Conservation (phyloP, 202 grass and related monocot species). For the Setaria italica region DNA sequence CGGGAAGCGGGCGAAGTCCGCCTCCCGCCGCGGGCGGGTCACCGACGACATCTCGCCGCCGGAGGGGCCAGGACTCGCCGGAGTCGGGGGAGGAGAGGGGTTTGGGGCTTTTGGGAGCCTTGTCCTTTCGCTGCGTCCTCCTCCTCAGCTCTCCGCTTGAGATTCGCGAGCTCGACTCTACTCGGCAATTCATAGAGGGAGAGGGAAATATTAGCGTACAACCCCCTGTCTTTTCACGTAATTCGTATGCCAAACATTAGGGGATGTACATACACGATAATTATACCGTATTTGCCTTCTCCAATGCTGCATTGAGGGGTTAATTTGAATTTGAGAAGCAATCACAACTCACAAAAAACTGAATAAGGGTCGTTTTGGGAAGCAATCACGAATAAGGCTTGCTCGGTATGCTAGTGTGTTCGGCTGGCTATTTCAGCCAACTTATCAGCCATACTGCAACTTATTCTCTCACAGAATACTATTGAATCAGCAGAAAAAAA, state of each 20-base stretch:
- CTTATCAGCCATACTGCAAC: too few relatives aligned
- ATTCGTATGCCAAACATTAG: not conserved
- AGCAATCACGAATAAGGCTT: too few relatives aligned
- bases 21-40: conserved; percentile 49
- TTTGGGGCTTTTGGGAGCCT: not conserved
- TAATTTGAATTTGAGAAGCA: too few relatives aligned
- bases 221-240: not conserved
- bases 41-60: conserved; percentile 35
- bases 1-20: conserved; percentile 72
- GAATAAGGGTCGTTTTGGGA: too few relatives aligned
- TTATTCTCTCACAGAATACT: too few relatives aligned
- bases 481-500: too few relatives aligned
- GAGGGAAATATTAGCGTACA: not conserved
- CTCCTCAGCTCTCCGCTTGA: not conserved
- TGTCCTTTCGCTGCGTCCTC: conserved; percentile 26
- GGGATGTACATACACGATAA: not conserved
- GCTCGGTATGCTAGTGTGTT: too few relatives aligned
- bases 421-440: too few relatives aligned
- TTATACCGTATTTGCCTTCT: too few relatives aligned
- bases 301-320: too few relatives aligned
- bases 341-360: too few relatives aligned
- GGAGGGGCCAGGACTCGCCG: conserved; percentile 21
- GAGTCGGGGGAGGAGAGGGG: conserved; percentile 19
- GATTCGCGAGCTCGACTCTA: conserved; percentile 1
- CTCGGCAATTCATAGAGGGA: not conserved